Base-by-base conservation (phyloP, 2,329 filamentous ascomycete genomes). In the Periglandula ipomoeae region DNA sequence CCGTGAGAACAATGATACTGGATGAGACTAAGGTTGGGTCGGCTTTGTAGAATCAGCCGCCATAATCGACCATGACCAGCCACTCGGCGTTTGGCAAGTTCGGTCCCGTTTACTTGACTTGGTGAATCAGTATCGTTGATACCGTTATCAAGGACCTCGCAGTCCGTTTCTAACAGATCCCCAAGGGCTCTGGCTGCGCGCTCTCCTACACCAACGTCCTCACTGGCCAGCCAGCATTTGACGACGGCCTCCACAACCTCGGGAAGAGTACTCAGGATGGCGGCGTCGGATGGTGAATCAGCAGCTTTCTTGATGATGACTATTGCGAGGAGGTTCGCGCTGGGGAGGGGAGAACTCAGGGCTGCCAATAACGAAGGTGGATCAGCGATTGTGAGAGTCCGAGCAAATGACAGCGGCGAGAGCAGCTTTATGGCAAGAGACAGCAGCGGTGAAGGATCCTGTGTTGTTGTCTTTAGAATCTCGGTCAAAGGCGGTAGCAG, bases 261-360 rank as follows among this genome's bases (percentile, higher is more conserved):
- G 35, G 73, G 70, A 61, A 79, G 70, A 35, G 65, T 67, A 41
- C 72, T 73, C 5, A 83, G 62, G 30, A 75, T 70, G 34, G 72
- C 70, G 27, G 71, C 71, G 44, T 80, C 74, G 45, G 66, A 60
- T 11, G 76, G 70, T 3, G 66, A 66, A 15, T 61, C 59, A 20
- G 74, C 65, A 4, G 77, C 79, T 56, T 82, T 83, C 51, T 75
- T 67, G 24, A 83, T 57, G 47, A 83, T 68, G 47, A 71, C 64
- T 55, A 84, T 69, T 56, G 72, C 79, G 22, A 84, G 73, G 15
- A 81, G 65, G 58, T 79, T 80, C 26, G 76, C 76, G 2, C 76
- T 74, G 0, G 78, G 70, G 0, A 76, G 67, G 1, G 76, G 71
- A 1, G 78, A 80, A 42, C 62, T 61, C 15, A 83, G 66, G 22